Conservation (phyloP, 1,139 yeast genomes). For the Pichia sp. region DNA sequence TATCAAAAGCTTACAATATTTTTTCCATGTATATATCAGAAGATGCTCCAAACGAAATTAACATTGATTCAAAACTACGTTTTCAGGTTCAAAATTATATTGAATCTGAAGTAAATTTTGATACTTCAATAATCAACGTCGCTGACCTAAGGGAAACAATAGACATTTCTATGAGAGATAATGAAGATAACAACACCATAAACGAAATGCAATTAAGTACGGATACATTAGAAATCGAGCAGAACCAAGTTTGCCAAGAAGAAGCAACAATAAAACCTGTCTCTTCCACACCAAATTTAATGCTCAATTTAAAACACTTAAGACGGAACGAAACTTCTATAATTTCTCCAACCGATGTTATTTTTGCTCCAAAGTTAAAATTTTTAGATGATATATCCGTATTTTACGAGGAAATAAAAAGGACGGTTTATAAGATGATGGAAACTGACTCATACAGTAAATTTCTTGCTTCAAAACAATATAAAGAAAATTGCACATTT, state of each 20-base stretch:
- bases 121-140: slow-evolving; percentile 1
- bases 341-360: slow-evolving; percentile 23
- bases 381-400: slow-evolving; percentile 34
- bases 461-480: slow-evolving; percentile 43
- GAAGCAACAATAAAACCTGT: neutral
- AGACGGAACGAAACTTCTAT: slow-evolving; percentile 2
- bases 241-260: neutral
- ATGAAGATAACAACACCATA: neutral
- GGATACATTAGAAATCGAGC: too few relatives aligned
- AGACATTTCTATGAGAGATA: neutral
- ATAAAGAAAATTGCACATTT: too few relatives aligned
- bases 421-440: slow-evolving; percentile 55
- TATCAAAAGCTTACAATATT: slow-evolving; percentile 54
- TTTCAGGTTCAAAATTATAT: slow-evolving; percentile 36
- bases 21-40: slow-evolving; percentile 62
- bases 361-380: slow-evolving; percentile 29
- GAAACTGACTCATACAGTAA: slow-evolving; percentile 71
- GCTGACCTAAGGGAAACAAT: slow-evolving; percentile 5
- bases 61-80: slow-evolving; percentile 57
- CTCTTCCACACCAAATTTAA: neutral
- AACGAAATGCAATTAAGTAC: neutral
- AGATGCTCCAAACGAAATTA: slow-evolving; percentile 67
- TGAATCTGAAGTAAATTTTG: slow-evolving; percentile 5
- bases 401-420: slow-evolving; percentile 38
- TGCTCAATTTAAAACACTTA: slow-evolving; percentile 7